phyloP scores from a whole-genome alignment of 208 protist species.

The Zelonia costaricensis region DNA sequence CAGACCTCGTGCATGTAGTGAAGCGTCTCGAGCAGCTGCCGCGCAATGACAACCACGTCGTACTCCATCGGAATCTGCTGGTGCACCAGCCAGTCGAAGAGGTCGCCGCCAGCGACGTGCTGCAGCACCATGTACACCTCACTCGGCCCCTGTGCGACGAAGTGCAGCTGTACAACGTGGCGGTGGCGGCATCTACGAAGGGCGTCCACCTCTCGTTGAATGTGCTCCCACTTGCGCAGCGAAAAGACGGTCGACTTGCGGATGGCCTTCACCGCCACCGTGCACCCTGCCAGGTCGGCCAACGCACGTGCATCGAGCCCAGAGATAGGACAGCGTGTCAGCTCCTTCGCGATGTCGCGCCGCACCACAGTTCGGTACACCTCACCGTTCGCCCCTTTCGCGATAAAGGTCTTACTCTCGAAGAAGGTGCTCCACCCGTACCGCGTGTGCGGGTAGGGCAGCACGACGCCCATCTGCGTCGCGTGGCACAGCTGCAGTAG shows the following conservation, averaged over 20 bases:
- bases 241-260: conserved; percentile 56
- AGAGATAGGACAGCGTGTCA: background rate
- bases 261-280: conserved; percentile 52
- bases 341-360: conserved; percentile 15
- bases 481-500: conserved; percentile 44
- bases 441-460: conserved; percentile 36
- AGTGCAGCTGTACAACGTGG: conserved; percentile 56
- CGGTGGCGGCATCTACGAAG: conserved; percentile 38
- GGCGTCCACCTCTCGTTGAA: conserved; percentile 47
- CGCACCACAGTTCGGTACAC: conserved; percentile 39
- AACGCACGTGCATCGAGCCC: conserved; percentile 10
- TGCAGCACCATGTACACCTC: conserved; percentile 59
- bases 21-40: conserved; percentile 45
- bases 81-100: conserved; percentile 61
- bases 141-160: conserved; percentile 44
- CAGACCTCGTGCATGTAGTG: conserved; percentile 53
- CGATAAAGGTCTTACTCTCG: conserved; percentile 37
- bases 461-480: conserved; percentile 44
- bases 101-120: conserved; percentile 43
- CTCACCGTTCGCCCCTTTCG: conserved; percentile 46
- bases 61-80: conserved; percentile 46
- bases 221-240: conserved; percentile 42
- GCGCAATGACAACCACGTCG: conserved; percentile 46
- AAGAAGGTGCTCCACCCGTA: conserved; percentile 52
- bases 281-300: conserved; percentile 16